These are phyloP conservation scores for Gracilariopsis chorda DNA, from an alignment of 23 red algal species.

Conservation along the genomic window DNA sequence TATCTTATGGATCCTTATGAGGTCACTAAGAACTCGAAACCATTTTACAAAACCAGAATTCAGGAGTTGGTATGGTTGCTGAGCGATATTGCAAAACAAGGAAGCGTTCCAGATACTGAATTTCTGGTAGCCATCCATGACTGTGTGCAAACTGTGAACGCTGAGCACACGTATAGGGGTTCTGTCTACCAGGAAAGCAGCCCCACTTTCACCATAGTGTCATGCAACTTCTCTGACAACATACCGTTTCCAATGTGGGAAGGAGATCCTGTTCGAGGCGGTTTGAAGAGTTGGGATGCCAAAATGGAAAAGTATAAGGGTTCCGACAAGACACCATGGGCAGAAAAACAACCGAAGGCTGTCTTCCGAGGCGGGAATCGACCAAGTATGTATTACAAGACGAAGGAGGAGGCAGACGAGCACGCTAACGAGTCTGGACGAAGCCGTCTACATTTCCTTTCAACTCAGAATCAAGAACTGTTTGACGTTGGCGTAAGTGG, in stretches of 20 bases:
- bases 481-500: slow-evolving; percentile 85
- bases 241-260: slow-evolving; percentile 98
- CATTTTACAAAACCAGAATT: slow-evolving; percentile 77
- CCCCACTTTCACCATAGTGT: slow-evolving; percentile 90
- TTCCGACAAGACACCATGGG: slow-evolving; percentile 69
- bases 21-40: slow-evolving; percentile 74
- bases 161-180: slow-evolving; percentile 67
- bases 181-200: slow-evolving; percentile 64
- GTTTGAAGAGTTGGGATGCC: slow-evolving; percentile 80
- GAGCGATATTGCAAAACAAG: slow-evolving; percentile 54
- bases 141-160: slow-evolving; percentile 94
- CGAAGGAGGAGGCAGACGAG: slow-evolving; percentile 64
- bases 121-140: slow-evolving; percentile 95
- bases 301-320: slow-evolving; percentile 68
- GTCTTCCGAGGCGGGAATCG: slow-evolving; percentile 92
- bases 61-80: slow-evolving; percentile 84
- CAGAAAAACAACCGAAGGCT: slow-evolving; percentile 58
- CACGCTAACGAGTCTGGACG: slow-evolving; percentile 74
- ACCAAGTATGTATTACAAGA: slow-evolving; percentile 71
- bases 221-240: slow-evolving; percentile 95
- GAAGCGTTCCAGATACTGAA: slow-evolving; percentile 77
- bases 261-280: slow-evolving; percentile 58
- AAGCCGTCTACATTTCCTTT: slow-evolving; percentile 40
- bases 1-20: slow-evolving; percentile 88
- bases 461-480: slow-evolving; percentile 26